Base-by-base conservation (phyloP, 2,329 filamentous ascomycete species). In the Nothopassalora personata region DNA sequence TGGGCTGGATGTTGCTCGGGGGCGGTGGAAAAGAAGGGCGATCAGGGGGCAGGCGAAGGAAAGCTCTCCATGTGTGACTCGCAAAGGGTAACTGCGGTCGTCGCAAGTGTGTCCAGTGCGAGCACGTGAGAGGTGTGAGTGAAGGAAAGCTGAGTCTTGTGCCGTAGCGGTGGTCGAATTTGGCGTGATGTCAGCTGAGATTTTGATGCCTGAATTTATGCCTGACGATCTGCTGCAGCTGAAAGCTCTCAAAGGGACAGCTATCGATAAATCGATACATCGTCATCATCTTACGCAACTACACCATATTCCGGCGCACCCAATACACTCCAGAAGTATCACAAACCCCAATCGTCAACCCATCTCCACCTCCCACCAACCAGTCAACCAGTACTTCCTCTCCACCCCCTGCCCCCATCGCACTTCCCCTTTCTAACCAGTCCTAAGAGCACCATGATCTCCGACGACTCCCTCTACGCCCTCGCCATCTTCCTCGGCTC, bases 401-500 rank as follows among this genome's bases (percentile, higher is more conserved):
- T 13, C 48, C 15, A n/a, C 9, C 48, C 23, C 6, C 6, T 7
- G 0, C 47, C 34, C 4, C 33, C 33, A 36, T 10, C 10, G 5
- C 34, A 11, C 5, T 18, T 3, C 23, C 10, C 15, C 45, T 10
- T 3, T 23, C 23, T 23, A 46, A n/a, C 19, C 43, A 18, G 23
- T 23, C 5, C 31, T 11, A 39, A 27, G 34, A 5, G 2, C 31
- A 89, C 70, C 52, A 99, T 99, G 94, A 97, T 99, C 74, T 88
- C 92, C 74, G 94, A 99, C 85, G 80, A 83, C 74, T 87, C 94
- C 66, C 87, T 99, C 70, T 97, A 97, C 82, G 84, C 84, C 63
- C 85, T 99, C 31, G 92, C 94, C 75, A 86, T 97, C 74, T 93
- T 97, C 75, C 89, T 99, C 60, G 94, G 94, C 78, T 89, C 86